A percentile compares a stretch with the other conserved stretches of the same genome.
These are phyloP conservation scores for Allium sativum DNA, from an alignment of 106 monocot species.

Conservation along the genomic window DNA sequence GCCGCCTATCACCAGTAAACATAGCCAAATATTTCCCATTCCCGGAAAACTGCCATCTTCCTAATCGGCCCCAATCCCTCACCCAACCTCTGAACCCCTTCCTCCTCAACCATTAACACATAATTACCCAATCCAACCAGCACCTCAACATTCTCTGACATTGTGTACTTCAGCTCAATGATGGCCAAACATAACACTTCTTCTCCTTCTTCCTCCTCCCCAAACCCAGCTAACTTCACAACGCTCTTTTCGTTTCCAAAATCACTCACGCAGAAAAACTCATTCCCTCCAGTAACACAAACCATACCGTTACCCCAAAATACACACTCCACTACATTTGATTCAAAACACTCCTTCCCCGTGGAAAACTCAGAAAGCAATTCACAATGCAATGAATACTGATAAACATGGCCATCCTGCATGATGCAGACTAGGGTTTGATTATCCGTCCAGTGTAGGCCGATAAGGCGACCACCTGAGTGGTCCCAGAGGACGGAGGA, in stretches of 20 bases:
- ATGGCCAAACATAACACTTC: slow-evolving; percentile 64
- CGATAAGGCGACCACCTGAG: slow-evolving; percentile 70
- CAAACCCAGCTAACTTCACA: slow-evolving; percentile 62
- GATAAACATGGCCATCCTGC: slow-evolving; percentile 74
- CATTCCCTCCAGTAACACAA: slow-evolving; percentile 50
- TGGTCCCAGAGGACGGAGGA: slow-evolving; percentile 76
- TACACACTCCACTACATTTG: slow-evolving; percentile 56
- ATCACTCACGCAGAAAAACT: slow-evolving; percentile 62
- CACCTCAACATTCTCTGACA: slow-evolving; percentile 92
- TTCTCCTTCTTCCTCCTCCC: slow-evolving; percentile 39
- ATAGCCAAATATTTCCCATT: slow-evolving; percentile 78
- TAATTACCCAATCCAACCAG: slow-evolving; percentile 53
- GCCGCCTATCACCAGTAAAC: slow-evolving; percentile 70
- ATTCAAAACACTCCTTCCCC: slow-evolving; percentile 61
- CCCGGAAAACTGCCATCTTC: slow-evolving; percentile 74
- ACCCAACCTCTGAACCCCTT: slow-evolving; percentile 58
- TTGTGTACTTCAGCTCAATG: slow-evolving; percentile 83
- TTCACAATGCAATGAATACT: slow-evolving; percentile 42
- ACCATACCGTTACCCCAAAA: slow-evolving; percentile 80
- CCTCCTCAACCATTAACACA: slow-evolving; percentile 78
- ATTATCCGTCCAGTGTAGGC: slow-evolving; percentile 69
- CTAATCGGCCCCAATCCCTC: slow-evolving; percentile 62
- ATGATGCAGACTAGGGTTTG: slow-evolving; percentile 47
- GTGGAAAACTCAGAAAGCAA: slow-evolving; percentile 32
- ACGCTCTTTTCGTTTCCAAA: slow-evolving; percentile 48